Conservation (phyloP, 139 green algal genomes). For the Closterium sp. region DNA sequence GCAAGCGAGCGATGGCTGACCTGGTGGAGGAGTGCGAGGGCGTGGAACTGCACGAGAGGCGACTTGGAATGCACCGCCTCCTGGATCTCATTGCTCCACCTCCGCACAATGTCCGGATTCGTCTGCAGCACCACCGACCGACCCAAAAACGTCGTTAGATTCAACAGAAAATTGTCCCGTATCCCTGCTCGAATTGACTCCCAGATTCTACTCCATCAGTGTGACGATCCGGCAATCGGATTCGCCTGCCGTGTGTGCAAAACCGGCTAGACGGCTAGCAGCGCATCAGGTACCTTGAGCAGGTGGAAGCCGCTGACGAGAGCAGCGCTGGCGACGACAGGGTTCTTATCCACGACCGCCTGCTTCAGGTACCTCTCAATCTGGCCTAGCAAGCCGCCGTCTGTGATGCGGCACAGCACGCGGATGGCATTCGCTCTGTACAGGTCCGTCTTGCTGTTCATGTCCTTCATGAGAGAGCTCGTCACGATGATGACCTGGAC, state of each 20-base stretch:
- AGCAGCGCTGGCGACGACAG: slow-evolving; percentile 74
- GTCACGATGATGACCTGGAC: slow-evolving; percentile 98
- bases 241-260: too few relatives aligned
- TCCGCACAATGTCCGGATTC: slow-evolving; percentile 91
- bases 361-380: slow-evolving; percentile 96
- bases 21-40: slow-evolving; percentile 87
- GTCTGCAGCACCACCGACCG: slow-evolving; percentile 42
- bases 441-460: slow-evolving; percentile 93
- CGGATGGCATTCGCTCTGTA: slow-evolving; percentile 95
- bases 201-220: background rate
- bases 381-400: slow-evolving; percentile 78
- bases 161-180: background rate
- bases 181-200: background rate
- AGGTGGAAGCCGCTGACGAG: slow-evolving; percentile 86
- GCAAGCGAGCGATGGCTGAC: slow-evolving; percentile 18
- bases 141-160: background rate
- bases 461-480: slow-evolving; percentile 98
- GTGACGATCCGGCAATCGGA: too few relatives aligned
- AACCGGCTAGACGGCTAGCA: background rate
- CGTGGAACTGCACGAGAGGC: slow-evolving; percentile 95
- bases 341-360: slow-evolving; percentile 93
- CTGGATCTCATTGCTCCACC: slow-evolving; percentile 95
- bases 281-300: slow-evolving; percentile 51
- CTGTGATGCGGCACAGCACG: slow-evolving; percentile 90
- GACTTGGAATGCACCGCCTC: slow-evolving; percentile 86